Evolutionary conservation across 2,329 filamentous ascomycete genomes (phyloP).

Genomic region (Venturia pyrina): DNA sequence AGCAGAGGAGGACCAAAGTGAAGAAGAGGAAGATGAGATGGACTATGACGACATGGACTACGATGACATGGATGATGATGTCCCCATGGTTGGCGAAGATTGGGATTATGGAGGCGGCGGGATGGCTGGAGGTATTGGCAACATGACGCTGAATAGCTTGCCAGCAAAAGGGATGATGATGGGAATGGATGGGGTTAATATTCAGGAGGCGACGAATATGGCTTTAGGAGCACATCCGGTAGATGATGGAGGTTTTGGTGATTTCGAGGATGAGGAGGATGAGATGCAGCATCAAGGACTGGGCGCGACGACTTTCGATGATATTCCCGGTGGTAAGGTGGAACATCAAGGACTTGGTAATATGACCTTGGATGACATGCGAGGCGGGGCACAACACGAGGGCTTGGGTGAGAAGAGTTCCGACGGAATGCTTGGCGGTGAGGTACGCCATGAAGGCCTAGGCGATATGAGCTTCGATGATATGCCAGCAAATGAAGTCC

Average conservation of each 20-base stretch:
- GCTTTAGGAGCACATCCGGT: slow-evolving; percentile 7
- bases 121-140: slow-evolving; percentile 5
- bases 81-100: slow-evolving; percentile 8
- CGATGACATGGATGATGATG: slow-evolving; percentile 13
- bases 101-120: slow-evolving; percentile 12
- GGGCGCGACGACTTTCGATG: not conserved
- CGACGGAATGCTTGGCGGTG: not conserved
- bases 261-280: not conserved
- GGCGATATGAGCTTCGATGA: slow-evolving; percentile 1
- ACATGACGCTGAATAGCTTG: slow-evolving; percentile 8
- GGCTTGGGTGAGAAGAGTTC: not conserved
- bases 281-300: slow-evolving; percentile 2
- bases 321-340: not conserved
- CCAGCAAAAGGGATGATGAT: not conserved
- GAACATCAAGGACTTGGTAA: slow-evolving; percentile 5
- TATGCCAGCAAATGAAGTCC: not conserved
- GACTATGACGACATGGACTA: slow-evolving; percentile 28
- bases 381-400: not conserved
- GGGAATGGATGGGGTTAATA: not conserved
- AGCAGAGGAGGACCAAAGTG: slow-evolving; percentile 10
- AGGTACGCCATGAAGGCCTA: not conserved
- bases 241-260: not conserved
- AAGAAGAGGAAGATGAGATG: slow-evolving; percentile 20
- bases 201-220: not conserved
- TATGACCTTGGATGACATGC: slow-evolving; percentile 1